Evolutionary conservation across 257 asterid genomes (phyloP), one percentile per base, ranked within the genome.

Genomic region (Ophiorrhiza pumila): DNA sequence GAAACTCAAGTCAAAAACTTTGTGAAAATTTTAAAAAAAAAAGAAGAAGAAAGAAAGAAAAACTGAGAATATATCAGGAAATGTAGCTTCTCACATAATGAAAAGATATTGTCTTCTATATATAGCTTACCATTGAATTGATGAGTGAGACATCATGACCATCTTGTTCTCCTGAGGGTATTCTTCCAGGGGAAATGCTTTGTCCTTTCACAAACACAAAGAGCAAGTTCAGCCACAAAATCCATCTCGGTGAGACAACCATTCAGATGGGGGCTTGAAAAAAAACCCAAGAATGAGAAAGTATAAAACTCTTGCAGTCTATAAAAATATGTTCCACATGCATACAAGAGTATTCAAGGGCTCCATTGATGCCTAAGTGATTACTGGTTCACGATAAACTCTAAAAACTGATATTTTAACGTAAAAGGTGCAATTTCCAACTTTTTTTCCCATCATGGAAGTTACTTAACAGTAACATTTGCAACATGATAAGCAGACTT

Each of bases 61-160:
- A 25, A 29, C 11, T 35, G 18, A 8, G 9, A 59, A 5, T 34
- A 25, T 8, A 66, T 68, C 32, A 4, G 46, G 32, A 34, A 14
- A 49, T 17, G 27, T 49, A 37, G 71, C 57, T 29, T 52, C 37
- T 52, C 58, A 57, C 39, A 63, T n/a, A 41, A 49, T 17, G 12
- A 9, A 29, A n/a, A 7, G 23, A 58, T 23, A 34, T 1, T 23
- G 55, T 52, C 65, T 63, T 63, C 59, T 25, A 66, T 47, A 29
- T 41, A 14, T 61, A 74, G 68, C 89, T 82, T 79, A 95, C 99
- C 95, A 74, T 77, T 73, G 92, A 84, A 83, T 58, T 81, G 74
- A 84, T 62, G 65, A 72, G 67, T 17, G 84, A 70, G 59, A 77
- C 68, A 81, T 86, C 87, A 47, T 65, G 77, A 73, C 80, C 73